These are phyloP conservation scores for Arthroderma sp. DNA, from an alignment of 2,329 filamentous ascomycete species.

Conservation along the genomic window DNA sequence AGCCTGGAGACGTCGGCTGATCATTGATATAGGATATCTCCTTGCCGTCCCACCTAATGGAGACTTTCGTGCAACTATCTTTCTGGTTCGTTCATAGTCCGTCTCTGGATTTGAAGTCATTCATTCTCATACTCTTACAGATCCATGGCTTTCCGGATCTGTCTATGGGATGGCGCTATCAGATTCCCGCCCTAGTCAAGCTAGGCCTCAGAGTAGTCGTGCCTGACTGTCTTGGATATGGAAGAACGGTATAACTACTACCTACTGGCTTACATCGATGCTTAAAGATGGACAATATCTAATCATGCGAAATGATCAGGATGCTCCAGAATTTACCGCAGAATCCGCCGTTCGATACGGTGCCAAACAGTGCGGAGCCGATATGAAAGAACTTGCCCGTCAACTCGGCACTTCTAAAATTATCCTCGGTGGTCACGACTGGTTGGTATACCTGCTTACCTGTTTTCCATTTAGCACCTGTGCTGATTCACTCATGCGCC, in stretches of 20 bases:
- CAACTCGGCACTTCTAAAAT: slow-evolving; percentile 46
- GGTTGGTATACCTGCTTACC: slow-evolving; percentile 29
- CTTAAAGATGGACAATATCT: not conserved
- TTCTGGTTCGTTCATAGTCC: slow-evolving; percentile 32
- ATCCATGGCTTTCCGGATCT: slow-evolving; percentile 77
- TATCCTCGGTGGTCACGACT: slow-evolving; percentile 84
- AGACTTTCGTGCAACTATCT: slow-evolving; percentile 38
- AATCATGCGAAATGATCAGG: slow-evolving; percentile 15
- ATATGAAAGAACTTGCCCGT: slow-evolving; percentile 59
- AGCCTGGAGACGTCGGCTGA: not conserved
- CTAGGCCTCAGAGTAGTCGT: slow-evolving; percentile 67
- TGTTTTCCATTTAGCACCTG: too few species aligned
- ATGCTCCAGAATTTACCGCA: slow-evolving; percentile 43
- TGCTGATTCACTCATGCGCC: too few species aligned
- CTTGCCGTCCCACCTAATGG: slow-evolving; percentile 34
- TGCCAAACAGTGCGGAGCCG: slow-evolving; percentile 57
- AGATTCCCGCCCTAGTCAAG: slow-evolving; percentile 63
- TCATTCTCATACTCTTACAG: slow-evolving; percentile 16
- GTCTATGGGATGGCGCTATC: slow-evolving; percentile 74
- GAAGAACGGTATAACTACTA: slow-evolving; percentile 45
- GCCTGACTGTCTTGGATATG: slow-evolving; percentile 79
- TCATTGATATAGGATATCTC: slow-evolving; percentile 34
- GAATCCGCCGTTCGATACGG: slow-evolving; percentile 51
- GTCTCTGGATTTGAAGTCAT: too few species aligned
- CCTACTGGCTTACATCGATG: not conserved